phyloP scores from a whole-genome alignment of 768 basidiomycete genomes.

The Psilocybe tampanensis region DNA sequence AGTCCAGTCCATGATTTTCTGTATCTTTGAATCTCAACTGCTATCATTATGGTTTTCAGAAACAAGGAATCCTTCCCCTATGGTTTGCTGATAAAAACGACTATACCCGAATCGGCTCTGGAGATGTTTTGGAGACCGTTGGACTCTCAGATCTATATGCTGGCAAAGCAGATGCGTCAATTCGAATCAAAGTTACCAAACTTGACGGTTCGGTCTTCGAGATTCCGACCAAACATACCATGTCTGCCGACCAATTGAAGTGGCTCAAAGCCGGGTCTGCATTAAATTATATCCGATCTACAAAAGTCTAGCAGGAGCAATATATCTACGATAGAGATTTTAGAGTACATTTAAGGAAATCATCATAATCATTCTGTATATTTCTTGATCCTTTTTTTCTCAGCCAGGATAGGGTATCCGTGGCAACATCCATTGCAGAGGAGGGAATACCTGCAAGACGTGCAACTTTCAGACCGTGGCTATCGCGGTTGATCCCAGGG shows the following conservation, averaged over 20 bases:
- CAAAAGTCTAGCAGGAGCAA: constrained; percentile 31
- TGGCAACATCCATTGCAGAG: constrained; percentile 60
- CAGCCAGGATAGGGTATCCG: constrained; percentile 47
- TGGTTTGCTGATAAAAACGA: constrained; percentile 89
- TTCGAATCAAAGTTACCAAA: constrained; percentile 69
- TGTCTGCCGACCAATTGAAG: constrained; percentile 87
- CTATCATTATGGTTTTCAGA: constrained; percentile 46
- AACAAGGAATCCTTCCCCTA: constrained; percentile 97
- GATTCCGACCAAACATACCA: constrained; percentile 81
- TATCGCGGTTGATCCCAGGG: constrained; percentile 87
- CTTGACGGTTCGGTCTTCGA: constrained; percentile 62
- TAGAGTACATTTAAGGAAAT: constrained; percentile 17
- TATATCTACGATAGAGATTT: background rate
- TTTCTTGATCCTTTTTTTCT: constrained; percentile 20
- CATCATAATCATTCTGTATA: constrained; percentile 12
- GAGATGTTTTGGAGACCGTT: constrained; percentile 80
- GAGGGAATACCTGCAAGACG: constrained; percentile 83
- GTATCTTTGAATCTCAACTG: too few relatives aligned
- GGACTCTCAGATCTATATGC: constrained; percentile 76
- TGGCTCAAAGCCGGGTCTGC: constrained; percentile 92
- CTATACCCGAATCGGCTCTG: constrained; percentile 81
- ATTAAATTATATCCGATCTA: constrained; percentile 83
- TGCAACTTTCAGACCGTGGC: constrained; percentile 91
- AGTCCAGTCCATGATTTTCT: constrained; percentile 14
- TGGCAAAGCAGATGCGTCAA: constrained; percentile 44